phyloP scores from a whole-genome alignment of 345 rosid genomes.

The Hirschfeldia incana region DNA sequence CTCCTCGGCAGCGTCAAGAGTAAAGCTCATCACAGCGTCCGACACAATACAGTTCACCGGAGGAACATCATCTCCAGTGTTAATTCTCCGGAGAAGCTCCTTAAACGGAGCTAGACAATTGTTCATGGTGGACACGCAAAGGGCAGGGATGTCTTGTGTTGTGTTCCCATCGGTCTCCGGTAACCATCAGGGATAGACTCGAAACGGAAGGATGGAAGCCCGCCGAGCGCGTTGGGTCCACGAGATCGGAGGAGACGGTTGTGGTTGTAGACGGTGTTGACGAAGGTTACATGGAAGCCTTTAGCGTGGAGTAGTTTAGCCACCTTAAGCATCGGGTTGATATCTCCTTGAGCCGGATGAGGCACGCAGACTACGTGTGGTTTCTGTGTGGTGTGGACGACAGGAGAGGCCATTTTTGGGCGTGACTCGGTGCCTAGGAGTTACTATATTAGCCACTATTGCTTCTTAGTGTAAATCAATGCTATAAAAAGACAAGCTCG shows the following conservation, averaged over 20 bases:
- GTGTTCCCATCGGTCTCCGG: slow-evolving; percentile 19
- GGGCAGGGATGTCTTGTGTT: slow-evolving; percentile 36
- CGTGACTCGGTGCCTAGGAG: neutral
- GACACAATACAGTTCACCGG: slow-evolving; percentile 26
- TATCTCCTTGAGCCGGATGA: slow-evolving; percentile 50
- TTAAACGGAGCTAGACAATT: slow-evolving; percentile 34
- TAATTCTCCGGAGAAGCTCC: slow-evolving; percentile 4
- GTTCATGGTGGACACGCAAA: slow-evolving; percentile 34
- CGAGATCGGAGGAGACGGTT: slow-evolving; percentile 37
- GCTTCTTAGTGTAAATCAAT: neutral
- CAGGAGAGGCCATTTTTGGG: neutral
- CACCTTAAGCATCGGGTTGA: slow-evolving; percentile 45
- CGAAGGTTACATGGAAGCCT: slow-evolving; percentile 50
- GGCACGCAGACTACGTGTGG: slow-evolving; percentile 49
- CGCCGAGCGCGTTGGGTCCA: slow-evolving; percentile 28
- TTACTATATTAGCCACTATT: neutral
- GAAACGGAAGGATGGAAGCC: slow-evolving; percentile 38
- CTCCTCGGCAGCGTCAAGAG: slow-evolving; percentile 33
- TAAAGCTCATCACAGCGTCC: slow-evolving; percentile 18
- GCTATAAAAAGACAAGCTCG: neutral
- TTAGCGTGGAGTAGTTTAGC: slow-evolving; percentile 44
- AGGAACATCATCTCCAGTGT: neutral
- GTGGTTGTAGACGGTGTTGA: slow-evolving; percentile 46
- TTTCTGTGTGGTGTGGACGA: neutral
- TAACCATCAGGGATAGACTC: slow-evolving; percentile 47